A percentile compares a stretch with the other conserved stretches of the same genome.
Conservation (phyloP, 768 basidiomycete genomes). For the Tricholoma terreum region DNA sequence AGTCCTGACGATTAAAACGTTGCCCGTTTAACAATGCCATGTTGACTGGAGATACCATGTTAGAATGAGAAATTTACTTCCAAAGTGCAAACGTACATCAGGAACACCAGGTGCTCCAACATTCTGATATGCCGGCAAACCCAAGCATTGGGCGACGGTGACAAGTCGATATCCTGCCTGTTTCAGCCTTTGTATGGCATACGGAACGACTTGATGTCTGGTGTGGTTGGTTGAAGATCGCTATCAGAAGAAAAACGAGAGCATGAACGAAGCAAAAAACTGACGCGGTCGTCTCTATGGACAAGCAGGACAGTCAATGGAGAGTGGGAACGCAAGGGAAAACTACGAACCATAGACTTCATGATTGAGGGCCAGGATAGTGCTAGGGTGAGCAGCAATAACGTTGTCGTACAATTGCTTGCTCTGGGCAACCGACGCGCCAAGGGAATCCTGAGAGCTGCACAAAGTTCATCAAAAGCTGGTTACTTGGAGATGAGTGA, state of each 20-base stretch:
- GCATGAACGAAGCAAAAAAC: neutral
- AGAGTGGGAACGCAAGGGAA: too few species aligned
- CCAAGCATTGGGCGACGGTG: conserved; percentile 38
- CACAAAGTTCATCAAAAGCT: neutral
- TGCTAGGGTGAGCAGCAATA: conserved; percentile 29
- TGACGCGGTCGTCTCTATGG: neutral
- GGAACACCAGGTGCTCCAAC: conserved; percentile 23
- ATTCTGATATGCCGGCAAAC: conserved; percentile 28
- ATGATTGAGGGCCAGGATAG: conserved; percentile 41
- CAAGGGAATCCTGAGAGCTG: conserved; percentile 39
- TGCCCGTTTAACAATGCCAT: neutral
- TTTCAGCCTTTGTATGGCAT: conserved; percentile 32
- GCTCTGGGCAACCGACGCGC: conserved; percentile 31
- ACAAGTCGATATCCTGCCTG: conserved; percentile 37
- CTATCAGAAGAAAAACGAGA: neutral
- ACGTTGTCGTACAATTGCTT: conserved; percentile 27
- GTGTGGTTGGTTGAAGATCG: neutral
- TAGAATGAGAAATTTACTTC: neutral
- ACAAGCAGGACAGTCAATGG: neutral
- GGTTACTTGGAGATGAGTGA: neutral
- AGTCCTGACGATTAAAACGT: neutral
- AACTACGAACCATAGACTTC: conserved; percentile 32
- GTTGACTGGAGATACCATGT: neutral
- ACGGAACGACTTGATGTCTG: conserved; percentile 27
- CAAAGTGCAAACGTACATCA: conserved; percentile 24